phyloP scores from a whole-genome alignment of 2,329 filamentous ascomycete species.

The Fusarium drepaniforme region DNA sequence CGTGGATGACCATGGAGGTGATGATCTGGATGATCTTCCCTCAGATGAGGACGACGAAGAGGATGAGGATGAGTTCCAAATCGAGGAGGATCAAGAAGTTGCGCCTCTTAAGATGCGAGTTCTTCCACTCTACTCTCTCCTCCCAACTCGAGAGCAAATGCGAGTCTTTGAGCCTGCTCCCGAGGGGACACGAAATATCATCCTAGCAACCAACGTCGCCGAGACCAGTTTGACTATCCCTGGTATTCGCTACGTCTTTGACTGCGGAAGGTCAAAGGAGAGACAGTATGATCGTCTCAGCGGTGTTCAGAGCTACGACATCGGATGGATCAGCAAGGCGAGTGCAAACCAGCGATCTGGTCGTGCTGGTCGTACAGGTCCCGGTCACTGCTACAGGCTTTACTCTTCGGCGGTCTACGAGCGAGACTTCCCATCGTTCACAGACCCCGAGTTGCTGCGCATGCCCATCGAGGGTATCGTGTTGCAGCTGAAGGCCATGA shows the following conservation, averaged over 20 bases:
- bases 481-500: constrained; percentile 94
- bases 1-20: constrained; percentile 71
- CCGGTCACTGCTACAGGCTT: constrained; percentile 93
- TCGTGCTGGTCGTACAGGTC: constrained; percentile 94
- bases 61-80: constrained; percentile 75
- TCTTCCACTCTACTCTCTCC: constrained; percentile 91
- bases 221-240: constrained; percentile 98
- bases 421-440: constrained; percentile 86
- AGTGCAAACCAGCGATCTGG: constrained; percentile 92
- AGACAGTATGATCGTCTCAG: constrained; percentile 88
- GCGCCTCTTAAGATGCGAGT: constrained; percentile 84
- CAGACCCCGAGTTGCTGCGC: constrained; percentile 87
- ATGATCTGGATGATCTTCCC: constrained; percentile 70
- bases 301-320: constrained; percentile 94
- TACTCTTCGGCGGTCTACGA: constrained; percentile 97
- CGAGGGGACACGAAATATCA: constrained; percentile 84
- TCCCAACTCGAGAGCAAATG: constrained; percentile 92
- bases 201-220: constrained; percentile 95
- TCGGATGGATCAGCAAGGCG: constrained; percentile 98
- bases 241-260: constrained; percentile 94
- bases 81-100: constrained; percentile 71
- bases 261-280: constrained; percentile 93
- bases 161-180: constrained; percentile 89
- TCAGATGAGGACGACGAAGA: constrained; percentile 70
- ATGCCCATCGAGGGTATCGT: constrained; percentile 95